Evolutionary conservation across 352 stramenopile genomes (phyloP).

Genomic region (Phytophthora pini): DNA sequence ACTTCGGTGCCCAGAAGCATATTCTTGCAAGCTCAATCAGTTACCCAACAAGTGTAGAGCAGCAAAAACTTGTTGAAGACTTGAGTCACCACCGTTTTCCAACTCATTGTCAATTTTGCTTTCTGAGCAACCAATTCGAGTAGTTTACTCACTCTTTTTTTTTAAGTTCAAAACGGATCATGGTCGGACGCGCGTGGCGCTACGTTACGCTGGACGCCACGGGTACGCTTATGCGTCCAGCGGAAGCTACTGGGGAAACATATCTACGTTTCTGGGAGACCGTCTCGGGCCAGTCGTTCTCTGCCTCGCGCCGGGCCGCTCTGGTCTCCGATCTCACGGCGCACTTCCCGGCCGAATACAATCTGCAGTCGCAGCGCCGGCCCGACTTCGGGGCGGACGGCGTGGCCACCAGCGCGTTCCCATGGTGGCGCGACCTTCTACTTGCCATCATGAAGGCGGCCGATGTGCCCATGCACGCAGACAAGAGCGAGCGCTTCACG

Average conservation of each 20-base stretch:
- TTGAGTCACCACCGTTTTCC: too few species aligned
- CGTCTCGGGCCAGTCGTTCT: constrained; percentile 34
- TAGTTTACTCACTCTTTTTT: too few species aligned
- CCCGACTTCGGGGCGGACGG: constrained; percentile 63
- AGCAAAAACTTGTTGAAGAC: too few species aligned
- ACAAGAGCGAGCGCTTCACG: constrained; percentile 47
- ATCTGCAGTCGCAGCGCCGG: constrained; percentile 13
- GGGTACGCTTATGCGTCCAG: constrained; percentile 67
- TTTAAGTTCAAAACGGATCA: neutral
- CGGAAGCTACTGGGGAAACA: constrained; percentile 48
- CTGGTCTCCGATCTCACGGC: constrained; percentile 32
- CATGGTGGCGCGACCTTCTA: constrained; percentile 71
- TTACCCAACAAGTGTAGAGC: too few species aligned
- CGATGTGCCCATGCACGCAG: constrained; percentile 16
- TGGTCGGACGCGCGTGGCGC: constrained; percentile 28
- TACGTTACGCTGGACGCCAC: constrained; percentile 77
- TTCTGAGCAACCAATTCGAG: too few species aligned
- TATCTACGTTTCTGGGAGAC: constrained; percentile 60
- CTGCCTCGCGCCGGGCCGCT: constrained; percentile 22
- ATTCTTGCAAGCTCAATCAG: too few species aligned
- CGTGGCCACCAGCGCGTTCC: constrained; percentile 29
- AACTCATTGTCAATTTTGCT: too few species aligned
- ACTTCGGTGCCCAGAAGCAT: too few species aligned
- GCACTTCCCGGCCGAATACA: constrained; percentile 57
- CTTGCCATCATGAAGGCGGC: constrained; percentile 43